phyloP scores from a whole-genome alignment of 1,139 yeast species.

The Kodamaea arcana region DNA sequence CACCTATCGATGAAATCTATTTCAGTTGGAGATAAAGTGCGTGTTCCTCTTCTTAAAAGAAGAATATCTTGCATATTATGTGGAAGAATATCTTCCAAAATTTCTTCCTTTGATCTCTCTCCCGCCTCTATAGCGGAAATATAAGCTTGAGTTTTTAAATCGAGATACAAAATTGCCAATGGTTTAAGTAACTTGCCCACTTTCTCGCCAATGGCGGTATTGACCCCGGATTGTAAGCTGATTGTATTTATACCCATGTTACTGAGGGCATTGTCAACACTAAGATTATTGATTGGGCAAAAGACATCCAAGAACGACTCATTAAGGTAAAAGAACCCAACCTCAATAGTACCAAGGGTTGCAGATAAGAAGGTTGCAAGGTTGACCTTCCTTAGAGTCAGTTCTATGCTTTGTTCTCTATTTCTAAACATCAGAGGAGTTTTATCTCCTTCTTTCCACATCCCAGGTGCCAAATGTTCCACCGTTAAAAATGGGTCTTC shows the following conservation, averaged over 20 bases:
- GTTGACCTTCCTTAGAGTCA: conserved; percentile 77
- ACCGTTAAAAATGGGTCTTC: conserved; percentile 67
- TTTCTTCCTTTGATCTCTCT: conserved; percentile 62
- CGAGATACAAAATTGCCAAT: conserved; percentile 75
- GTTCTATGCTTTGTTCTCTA: conserved; percentile 61
- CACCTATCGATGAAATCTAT: conserved; percentile 68
- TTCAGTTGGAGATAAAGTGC: conserved; percentile 61
- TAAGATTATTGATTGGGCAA: conserved; percentile 56
- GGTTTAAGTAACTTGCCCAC: conserved; percentile 67
- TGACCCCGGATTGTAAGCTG: conserved; percentile 37
- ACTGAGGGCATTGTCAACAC: conserved; percentile 39
- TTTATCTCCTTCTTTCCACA: conserved; percentile 61
- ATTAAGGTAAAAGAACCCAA: conserved; percentile 83
- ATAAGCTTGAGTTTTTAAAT: conserved; percentile 90
- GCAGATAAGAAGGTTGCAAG: conserved; percentile 85
- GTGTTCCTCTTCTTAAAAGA: conserved; percentile 40
- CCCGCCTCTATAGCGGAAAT: conserved; percentile 81
- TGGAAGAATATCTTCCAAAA: conserved; percentile 76
- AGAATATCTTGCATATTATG: conserved; percentile 55
- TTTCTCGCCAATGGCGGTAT: conserved; percentile 37
- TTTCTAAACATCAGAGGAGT: conserved; percentile 57
- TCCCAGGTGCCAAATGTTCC: conserved; percentile 57
- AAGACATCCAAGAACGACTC: conserved; percentile 81
- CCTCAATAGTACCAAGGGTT: conserved; percentile 75
- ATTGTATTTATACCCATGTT: conserved; percentile 33